Percentiles rank a stretch among this genome's conserved stretches.
Evolutionary conservation across 371 early-diverging fungal genomes (phyloP).

Genomic region (Rhizopus arrhizus): DNA sequence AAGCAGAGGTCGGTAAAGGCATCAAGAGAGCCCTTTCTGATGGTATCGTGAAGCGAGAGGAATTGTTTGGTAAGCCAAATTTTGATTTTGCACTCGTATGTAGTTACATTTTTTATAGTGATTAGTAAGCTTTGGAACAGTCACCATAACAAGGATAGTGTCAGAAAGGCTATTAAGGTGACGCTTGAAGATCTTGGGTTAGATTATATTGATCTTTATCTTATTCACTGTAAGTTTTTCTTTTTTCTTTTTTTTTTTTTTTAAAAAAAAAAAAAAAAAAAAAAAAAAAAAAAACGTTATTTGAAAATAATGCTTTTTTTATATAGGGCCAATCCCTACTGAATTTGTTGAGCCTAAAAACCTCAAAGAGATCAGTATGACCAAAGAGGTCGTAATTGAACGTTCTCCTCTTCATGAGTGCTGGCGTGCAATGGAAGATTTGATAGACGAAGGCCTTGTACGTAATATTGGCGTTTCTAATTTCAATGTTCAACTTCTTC

Average conservation of each 20-base stretch:
- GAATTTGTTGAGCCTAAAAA: constrained; percentile 26
- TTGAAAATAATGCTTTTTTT: too few relatives aligned
- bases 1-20: constrained; percentile 67
- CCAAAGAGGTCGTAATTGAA: constrained; percentile 23
- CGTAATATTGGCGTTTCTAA: constrained; percentile 68
- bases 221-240: constrained; percentile 45
- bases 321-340: constrained; percentile 32
- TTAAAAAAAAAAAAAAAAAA: too few relatives aligned
- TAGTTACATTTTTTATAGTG: constrained; percentile 42
- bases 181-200: constrained; percentile 59
- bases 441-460: constrained; percentile 35
- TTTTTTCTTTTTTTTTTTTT: constrained; percentile 63
- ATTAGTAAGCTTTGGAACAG: constrained; percentile 77
- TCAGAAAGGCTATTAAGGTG: constrained; percentile 49
- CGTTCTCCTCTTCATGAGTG: constrained; percentile 42
- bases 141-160: constrained; percentile 50
- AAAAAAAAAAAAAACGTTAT: too few relatives aligned
- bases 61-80: constrained; percentile 44
- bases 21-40: constrained; percentile 55
- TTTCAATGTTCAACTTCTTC: constrained; percentile 42
- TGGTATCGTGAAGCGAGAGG: constrained; percentile 66
- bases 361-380: constrained; percentile 22
- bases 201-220: constrained; percentile 73
- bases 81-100: neutral
- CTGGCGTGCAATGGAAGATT: constrained; percentile 40